Evolutionary conservation across 768 basidiomycete genomes (phyloP).

Genomic region (Mycena floridula): DNA sequence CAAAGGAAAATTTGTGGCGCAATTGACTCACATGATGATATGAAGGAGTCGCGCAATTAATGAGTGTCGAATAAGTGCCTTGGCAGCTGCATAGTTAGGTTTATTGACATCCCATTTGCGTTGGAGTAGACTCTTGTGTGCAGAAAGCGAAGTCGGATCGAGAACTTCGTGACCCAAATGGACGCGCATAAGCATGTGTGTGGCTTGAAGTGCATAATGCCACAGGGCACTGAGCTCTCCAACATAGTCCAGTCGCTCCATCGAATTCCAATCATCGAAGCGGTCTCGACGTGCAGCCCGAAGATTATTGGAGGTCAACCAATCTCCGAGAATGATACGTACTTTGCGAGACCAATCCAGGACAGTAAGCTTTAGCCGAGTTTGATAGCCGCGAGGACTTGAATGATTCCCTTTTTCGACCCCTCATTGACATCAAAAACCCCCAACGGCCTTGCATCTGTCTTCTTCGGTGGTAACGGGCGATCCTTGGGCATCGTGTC

Average conservation of each 20-base stretch:
- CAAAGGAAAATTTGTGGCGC: no score
- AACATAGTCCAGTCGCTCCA: no score
- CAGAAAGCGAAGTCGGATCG: constrained; percentile 18
- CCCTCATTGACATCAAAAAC: constrained; percentile 21
- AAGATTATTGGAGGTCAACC: no score
- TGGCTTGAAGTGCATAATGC: constrained; percentile 18
- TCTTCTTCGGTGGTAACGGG: constrained; percentile 15
- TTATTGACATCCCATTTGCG: constrained; percentile 22
- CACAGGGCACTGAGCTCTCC: no score
- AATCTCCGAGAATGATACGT: no score
- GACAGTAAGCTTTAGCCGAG: no score
- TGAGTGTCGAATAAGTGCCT: constrained; percentile 21
- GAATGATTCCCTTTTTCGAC: no score
- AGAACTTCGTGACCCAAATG: constrained; percentile 16
- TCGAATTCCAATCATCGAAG: no score
- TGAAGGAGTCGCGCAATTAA: constrained; percentile 20
- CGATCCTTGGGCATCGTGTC: constrained; percentile 13
- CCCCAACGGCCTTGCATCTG: constrained; percentile 15
- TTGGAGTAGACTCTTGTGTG: constrained; percentile 19
- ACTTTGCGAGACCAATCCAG: no score
- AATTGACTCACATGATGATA: constrained; percentile 17
- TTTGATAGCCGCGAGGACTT: no score
- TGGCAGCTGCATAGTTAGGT: constrained; percentile 22
- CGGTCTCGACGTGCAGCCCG: no score
- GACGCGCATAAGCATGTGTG: constrained; percentile 16